Evolutionary conservation across 2,329 filamentous ascomycete species (phyloP), one percentile per base, ranked within the genome.

Genomic region (Aspergillus bombycis): DNA sequence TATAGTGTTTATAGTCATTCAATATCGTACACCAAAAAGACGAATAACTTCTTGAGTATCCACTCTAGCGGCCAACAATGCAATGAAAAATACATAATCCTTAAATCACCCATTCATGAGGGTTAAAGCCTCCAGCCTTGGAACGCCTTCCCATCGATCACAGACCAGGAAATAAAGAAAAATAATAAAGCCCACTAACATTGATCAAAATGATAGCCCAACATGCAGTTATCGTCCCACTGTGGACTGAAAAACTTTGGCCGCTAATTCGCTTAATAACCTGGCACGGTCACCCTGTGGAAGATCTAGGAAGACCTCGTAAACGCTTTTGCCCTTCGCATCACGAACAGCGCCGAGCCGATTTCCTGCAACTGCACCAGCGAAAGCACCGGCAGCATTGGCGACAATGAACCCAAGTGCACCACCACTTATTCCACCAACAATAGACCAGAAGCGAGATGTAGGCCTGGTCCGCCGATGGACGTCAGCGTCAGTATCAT

Each of bases 341-440:
- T 99, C 95, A 62, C 95, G 85, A 23, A 99, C 87, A 8, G 92
- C 92, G 0, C 95, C 95, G n/a, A 98, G 80, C 58, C 94, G 82
- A 79, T 97, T 98, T 12, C 95, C 95, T 0, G 94, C 94, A 2
- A 97, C 94, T 2, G 92, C 93, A 3, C 95, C 95, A 0, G 94
- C 94, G 43, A 98, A 78, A 72, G 94, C 85, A 0, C 95, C 95
- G 0, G 94, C 92, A 56, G 97, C 88, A 75, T 98, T 98, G 32
- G 90, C 95, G 30, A 98, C 86, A 70, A 99, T 99, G 78, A 98
- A 98, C 0, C 95, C 95, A 77, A 99, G 86, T 3, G 93, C 92
- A 14, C 90, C 94, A 36, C 95, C 95, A 74, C 92, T 95, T 46
- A 94, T 78, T 1, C 93, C 93, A 3, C 95, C 95, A 0, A 97